Percentiles rank a stretch among this genome's conserved stretches.
phyloP scores from a whole-genome alignment of 179 eudicot species.

The Drosera spatulata region DNA sequence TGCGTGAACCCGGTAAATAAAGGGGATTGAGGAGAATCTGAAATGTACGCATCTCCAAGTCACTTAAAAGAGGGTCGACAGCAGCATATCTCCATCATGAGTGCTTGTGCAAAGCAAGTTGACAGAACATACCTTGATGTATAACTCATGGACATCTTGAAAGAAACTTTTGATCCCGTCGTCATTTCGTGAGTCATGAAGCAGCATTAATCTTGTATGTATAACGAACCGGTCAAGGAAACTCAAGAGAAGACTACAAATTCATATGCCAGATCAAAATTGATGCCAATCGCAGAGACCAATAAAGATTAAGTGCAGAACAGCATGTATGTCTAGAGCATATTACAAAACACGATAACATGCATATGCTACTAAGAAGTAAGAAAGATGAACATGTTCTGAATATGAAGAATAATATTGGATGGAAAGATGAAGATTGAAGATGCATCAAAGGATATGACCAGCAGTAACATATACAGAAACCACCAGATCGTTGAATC shows the following conservation, averaged over 20 bases:
- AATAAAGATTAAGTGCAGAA: background rate
- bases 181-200: conserved; percentile 92
- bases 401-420: background rate
- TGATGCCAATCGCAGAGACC: background rate
- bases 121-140: conserved; percentile 57
- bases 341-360: background rate
- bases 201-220: conserved; percentile 92
- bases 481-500: conserved; percentile 91
- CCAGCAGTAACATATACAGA: conserved; percentile 97
- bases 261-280: background rate
- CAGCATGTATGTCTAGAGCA: background rate
- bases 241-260: background rate
- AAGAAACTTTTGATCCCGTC: conserved; percentile 97
- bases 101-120: too few relatives aligned
- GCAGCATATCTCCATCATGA: too few relatives aligned
- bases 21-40: conserved; percentile 91
- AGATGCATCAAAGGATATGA: conserved; percentile 59
- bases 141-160: conserved; percentile 95
- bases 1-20: conserved; percentile 83
- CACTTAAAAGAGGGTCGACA: too few relatives aligned
- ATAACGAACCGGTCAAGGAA: conserved; percentile 38
- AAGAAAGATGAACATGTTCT: too few relatives aligned
- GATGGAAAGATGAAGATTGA: background rate
- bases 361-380: background rate
- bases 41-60: background rate